Conservation (phyloP, 768 basidiomycete genomes). For the Pleurotus eryngii region DNA sequence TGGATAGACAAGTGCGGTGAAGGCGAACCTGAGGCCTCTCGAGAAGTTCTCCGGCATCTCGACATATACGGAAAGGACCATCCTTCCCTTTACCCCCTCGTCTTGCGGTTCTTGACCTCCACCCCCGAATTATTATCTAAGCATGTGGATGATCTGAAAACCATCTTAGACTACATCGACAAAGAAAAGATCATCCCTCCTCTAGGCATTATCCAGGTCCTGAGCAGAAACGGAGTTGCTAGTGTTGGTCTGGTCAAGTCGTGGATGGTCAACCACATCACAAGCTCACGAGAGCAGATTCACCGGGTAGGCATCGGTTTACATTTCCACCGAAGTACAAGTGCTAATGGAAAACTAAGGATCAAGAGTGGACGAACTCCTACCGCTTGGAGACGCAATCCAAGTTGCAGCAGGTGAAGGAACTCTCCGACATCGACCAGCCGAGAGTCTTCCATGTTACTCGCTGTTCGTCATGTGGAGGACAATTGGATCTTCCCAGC, state of each 20-base stretch:
- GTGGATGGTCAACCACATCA: constrained; percentile 82
- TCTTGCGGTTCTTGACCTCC: constrained; percentile 86
- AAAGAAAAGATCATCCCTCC: constrained; percentile 82
- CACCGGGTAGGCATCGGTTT: constrained; percentile 57
- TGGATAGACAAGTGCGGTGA: constrained; percentile 76
- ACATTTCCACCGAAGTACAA: constrained; percentile 5
- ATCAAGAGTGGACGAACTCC: constrained; percentile 81
- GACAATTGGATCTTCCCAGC: constrained; percentile 87
- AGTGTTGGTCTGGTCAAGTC: constrained; percentile 90
- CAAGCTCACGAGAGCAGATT: constrained; percentile 69
- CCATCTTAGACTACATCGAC: constrained; percentile 76
- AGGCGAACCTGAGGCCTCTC: constrained; percentile 36
- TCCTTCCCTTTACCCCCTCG: constrained; percentile 81
- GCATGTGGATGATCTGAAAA: constrained; percentile 69
- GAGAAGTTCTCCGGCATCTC: constrained; percentile 70
- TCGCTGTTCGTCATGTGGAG: constrained; percentile 84
- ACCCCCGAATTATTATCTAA: constrained; percentile 66
- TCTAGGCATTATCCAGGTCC: constrained; percentile 82
- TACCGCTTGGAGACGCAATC: constrained; percentile 82
- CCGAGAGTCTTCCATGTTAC: constrained; percentile 94
- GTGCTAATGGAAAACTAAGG: constrained; percentile 42
- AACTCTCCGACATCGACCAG: constrained; percentile 72
- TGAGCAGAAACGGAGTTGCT: constrained; percentile 85
- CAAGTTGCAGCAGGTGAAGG: constrained; percentile 79
- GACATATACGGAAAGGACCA: constrained; percentile 67